Conservation (phyloP, 306 rosid genomes). For the Lathyrus oleraceus region DNA sequence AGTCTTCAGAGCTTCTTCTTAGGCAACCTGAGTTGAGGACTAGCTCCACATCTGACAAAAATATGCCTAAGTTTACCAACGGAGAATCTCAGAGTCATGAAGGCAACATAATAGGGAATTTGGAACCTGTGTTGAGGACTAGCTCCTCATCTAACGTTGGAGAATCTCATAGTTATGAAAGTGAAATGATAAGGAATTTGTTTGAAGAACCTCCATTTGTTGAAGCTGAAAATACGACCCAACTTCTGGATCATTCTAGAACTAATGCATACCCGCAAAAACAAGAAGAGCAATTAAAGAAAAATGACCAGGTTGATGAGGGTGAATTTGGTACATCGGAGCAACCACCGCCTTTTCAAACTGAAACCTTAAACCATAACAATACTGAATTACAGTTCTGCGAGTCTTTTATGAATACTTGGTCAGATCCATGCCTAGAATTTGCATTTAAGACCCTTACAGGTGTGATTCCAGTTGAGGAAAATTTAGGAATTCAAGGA, state of each 20-base stretch:
- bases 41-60: slow-evolving; percentile 39
- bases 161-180: slow-evolving; percentile 29
- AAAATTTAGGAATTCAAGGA: slow-evolving; percentile 53
- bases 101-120: slow-evolving; percentile 33
- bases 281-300: slow-evolving; percentile 35
- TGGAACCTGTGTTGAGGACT: slow-evolving; percentile 46
- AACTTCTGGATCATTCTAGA: slow-evolving; percentile 28
- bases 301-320: slow-evolving; percentile 23
- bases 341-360: slow-evolving; percentile 42
- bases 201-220: slow-evolving; percentile 35
- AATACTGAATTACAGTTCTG: slow-evolving; percentile 47
- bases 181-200: slow-evolving; percentile 33
- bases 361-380: slow-evolving; percentile 30
- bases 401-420: slow-evolving; percentile 60
- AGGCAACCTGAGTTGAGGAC: slow-evolving; percentile 49
- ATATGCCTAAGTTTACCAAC: slow-evolving; percentile 32
- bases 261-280: slow-evolving; percentile 18
- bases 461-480: slow-evolving; percentile 77
- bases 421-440: slow-evolving; percentile 96
- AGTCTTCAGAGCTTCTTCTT: slow-evolving; percentile 45
- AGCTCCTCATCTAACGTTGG: slow-evolving; percentile 32
- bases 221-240: slow-evolving; percentile 29
- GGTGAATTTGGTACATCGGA: slow-evolving; percentile 38
- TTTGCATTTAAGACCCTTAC: slow-evolving; percentile 93
- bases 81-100: slow-evolving; percentile 25